Base-by-base conservation (phyloP, 2,329 filamentous ascomycete genomes). In the Dothiorella sarmentorum region DNA sequence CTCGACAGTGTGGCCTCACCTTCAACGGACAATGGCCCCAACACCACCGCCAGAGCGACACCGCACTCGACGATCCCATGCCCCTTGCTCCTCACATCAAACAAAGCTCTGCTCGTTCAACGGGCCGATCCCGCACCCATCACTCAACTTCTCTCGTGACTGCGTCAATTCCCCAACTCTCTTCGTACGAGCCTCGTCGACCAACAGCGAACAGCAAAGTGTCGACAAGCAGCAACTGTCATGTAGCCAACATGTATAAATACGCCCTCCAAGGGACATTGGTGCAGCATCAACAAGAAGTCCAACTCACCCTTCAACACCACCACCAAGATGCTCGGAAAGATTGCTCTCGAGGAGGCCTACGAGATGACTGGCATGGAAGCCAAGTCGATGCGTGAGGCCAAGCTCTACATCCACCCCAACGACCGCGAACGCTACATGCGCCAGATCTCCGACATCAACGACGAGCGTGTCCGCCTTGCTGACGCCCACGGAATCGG, bases 401-500 rank as follows among this genome's bases (percentile, higher is more conserved):
- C 52, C 38, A 43, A 33, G 37, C 52, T 56, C 38, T 56, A 43
- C 38, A 56, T 42, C 52, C 35, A 40, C 35, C 49, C 49, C 49
- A 33, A 42, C 37, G 52, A 56, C 40, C 37, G 37, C 27, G 52
- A 44, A 20, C 37, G 40, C 17, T 44, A 56, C 52, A 44, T 56
- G 37, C 37, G 37, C 52, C 37, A 56, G 15, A 56, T 56, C 27
- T 43, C 52, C 26, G 52, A 56, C 38, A 56, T 56, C 37, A 56
- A 44, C 38, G 52, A 42, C 27, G 72, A 75, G 38, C 72, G 33
- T 1, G 37, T 56, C 17, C 52, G 52, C 37, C 40, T 43, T 26
- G 52, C 52, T 11, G 52, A 56, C 27, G 37, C 37, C 13, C 52
- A 68, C 56, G 68, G 66, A n/a, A 66, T 69, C 4, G 67, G 65